phyloP scores from a whole-genome alignment of 108 stramenopile species.

The Mediolabrus comicus region DNA sequence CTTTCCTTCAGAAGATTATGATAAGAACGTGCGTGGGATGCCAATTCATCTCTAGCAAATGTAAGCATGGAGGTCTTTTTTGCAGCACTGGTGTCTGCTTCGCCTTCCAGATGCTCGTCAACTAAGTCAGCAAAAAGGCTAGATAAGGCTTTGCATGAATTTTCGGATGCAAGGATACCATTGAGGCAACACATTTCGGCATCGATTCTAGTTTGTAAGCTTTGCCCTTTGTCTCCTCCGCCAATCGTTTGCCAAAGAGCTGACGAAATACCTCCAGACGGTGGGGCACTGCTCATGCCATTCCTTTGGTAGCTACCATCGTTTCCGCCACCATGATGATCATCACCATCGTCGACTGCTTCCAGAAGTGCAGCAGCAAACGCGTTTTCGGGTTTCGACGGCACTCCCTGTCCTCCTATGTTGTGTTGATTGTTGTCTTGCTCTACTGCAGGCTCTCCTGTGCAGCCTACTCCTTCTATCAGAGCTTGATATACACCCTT shows the following conservation, averaged over 20 bases:
- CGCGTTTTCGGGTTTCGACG: constrained; percentile 28
- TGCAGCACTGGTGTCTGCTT: constrained; percentile 9
- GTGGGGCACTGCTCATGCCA: constrained; percentile 40
- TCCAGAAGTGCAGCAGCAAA: constrained; percentile 80
- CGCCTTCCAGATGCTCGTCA: constrained; percentile 29
- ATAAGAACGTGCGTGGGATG: constrained; percentile 61
- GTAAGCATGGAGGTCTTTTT: constrained; percentile 61
- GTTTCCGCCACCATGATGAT: neutral
- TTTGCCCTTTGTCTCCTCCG: constrained; percentile 18
- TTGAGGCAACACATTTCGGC: constrained; percentile 71
- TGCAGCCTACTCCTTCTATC: constrained; percentile 55
- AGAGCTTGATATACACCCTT: constrained; percentile 68
- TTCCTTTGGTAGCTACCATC: neutral
- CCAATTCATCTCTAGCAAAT: constrained; percentile 75
- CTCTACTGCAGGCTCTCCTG: constrained; percentile 2
- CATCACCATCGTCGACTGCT: constrained; percentile 69
- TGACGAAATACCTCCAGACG: constrained; percentile 57
- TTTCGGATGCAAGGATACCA: constrained; percentile 67
- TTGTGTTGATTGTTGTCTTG: neutral
- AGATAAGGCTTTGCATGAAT: constrained; percentile 62
- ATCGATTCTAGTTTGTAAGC: constrained; percentile 58
- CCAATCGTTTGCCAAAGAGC: constrained; percentile 34
- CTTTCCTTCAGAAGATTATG: constrained; percentile 42
- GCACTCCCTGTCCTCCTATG: neutral
- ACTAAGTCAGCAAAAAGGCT: constrained; percentile 57